These are phyloP conservation scores for Mucor ambiguus DNA, from an alignment of 371 early-diverging fungal genomes.

Conservation along the genomic window DNA sequence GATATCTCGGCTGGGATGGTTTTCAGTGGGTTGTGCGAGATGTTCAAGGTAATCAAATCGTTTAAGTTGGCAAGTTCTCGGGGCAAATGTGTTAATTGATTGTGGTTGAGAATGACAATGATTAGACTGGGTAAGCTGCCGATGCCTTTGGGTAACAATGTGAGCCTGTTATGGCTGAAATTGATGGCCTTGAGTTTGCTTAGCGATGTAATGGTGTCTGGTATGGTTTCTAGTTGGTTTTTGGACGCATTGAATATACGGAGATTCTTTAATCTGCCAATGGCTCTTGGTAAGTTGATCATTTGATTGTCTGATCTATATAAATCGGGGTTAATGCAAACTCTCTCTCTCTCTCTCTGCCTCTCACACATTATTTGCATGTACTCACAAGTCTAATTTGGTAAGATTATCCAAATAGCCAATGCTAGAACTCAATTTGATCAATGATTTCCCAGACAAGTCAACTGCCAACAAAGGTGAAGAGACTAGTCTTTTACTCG, in stretches of 20 bases:
- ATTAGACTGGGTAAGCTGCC: conserved; percentile 59
- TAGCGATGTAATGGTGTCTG: conserved; percentile 36
- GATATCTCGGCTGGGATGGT: conserved; percentile 44
- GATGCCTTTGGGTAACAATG: conserved; percentile 64
- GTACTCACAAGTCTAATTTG: conserved; percentile 42
- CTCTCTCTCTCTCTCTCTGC: not conserved
- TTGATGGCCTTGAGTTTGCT: conserved; percentile 36
- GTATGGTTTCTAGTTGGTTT: conserved; percentile 40
- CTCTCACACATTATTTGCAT: not conserved
- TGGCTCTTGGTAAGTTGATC: conserved; percentile 41
- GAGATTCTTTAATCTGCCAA: conserved; percentile 40
- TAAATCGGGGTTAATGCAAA: not conserved
- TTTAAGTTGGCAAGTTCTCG: conserved; percentile 50
- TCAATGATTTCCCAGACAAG: conserved; percentile 36
- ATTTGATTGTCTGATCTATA: conserved; percentile 45
- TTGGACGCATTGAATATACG: conserved; percentile 36
- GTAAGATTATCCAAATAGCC: conserved; percentile 41
- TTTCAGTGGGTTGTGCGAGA: conserved; percentile 67
- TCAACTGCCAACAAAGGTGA: conserved; percentile 32
- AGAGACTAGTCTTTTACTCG: conserved; percentile 23
- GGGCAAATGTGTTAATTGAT: conserved; percentile 60
- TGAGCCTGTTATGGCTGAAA: conserved; percentile 61
- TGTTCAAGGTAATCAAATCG: conserved; percentile 62
- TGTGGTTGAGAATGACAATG: conserved; percentile 58
- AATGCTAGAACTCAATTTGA: conserved; percentile 47